These are phyloP conservation scores for Solioccasus polychromus DNA, from an alignment of 768 basidiomycete species.

Conservation along the genomic window DNA sequence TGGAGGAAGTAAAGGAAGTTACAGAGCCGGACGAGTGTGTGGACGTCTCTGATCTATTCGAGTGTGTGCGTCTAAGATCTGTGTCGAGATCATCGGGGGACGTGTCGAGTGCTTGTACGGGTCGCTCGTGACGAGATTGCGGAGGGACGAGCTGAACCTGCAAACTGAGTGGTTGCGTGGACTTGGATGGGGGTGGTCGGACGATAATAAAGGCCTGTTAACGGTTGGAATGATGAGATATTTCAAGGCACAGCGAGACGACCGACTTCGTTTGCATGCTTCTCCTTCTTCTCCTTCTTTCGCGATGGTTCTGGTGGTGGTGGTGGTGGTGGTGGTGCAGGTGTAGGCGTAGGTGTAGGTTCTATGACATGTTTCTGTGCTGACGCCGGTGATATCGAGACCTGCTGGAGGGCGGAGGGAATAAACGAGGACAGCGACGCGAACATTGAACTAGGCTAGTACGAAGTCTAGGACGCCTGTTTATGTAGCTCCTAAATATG, in stretches of 20 bases:
- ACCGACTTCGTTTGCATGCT: constrained; percentile 47
- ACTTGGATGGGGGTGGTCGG: constrained; percentile 79
- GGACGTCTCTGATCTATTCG: constrained; percentile 51
- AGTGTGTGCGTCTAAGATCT: constrained; percentile 31
- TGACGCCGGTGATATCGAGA: no score
- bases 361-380: no score
- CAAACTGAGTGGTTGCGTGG: constrained; percentile 85
- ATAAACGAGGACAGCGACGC: constrained; percentile 50
- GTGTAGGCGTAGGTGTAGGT: constrained; percentile 10
- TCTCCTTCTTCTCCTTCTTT: constrained; percentile 46
- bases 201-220: constrained; percentile 87
- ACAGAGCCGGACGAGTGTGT: constrained; percentile 40
- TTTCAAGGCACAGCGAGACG: no score
- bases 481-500: not conserved
- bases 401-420: constrained; percentile 48
- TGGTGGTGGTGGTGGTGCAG: constrained; percentile 1
- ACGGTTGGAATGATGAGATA: constrained; percentile 1
- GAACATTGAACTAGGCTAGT: constrained; percentile 39
- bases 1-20: constrained; percentile 39
- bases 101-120: constrained; percentile 45
- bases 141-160: constrained; percentile 87
- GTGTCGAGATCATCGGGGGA: constrained; percentile 29
- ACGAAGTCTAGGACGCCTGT: constrained; percentile 13
- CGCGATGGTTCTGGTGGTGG: constrained; percentile 36
- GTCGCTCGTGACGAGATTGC: constrained; percentile 41